Base-by-base conservation (phyloP, 2,329 filamentous ascomycete genomes). In the Pestalotiopsis sp. region DNA sequence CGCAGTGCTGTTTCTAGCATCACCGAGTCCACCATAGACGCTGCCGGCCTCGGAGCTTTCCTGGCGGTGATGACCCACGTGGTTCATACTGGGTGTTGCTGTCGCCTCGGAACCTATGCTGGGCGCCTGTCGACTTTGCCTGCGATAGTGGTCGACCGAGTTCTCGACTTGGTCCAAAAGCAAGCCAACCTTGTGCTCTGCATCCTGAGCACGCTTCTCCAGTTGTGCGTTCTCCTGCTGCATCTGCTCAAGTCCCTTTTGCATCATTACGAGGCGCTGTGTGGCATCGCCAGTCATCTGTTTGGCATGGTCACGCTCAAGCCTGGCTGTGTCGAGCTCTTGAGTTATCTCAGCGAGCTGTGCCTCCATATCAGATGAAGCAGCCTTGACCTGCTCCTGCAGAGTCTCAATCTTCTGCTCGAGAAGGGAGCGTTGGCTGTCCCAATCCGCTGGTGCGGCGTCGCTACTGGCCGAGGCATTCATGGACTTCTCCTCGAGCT, bases 81-180 rank as follows among this genome's bases (percentile, higher is more conserved):
- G 77, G 68, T 77, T 84, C 20, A 70, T 64, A 52, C 66, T 74
- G 5, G 74, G 80, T 76, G 65, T 52, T 20, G 45, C 45, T 23
- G 45, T 52, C 14, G 45, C 45, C 68, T 83, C 89, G 60, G 84
- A 87, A 61, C 81, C 86, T 76, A 85, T 85, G 79, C 83, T 88
- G 70, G 80, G 82, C 62, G 80, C 80, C 71, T 89, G 87, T 52
- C 91, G 87, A 74, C 88, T 91, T 69, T 88, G 94, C 56, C 96
- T 92, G 67, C 96, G 92, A 80, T 98, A 98, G 78, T 93, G 97
- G 81, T 96, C 95, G 17, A 99, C 96, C 3, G 94, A 97, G 56
- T 91, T 90, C 80, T 97, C 95, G 49, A 99, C 95, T 77, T 98
- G 95, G 79, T 98, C 94, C 13, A 99, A 90, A 64, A 99, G 89